Evolutionary conservation across 176 grass and related monocot species (phyloP).

Genomic region (Aegilops longissima): DNA sequence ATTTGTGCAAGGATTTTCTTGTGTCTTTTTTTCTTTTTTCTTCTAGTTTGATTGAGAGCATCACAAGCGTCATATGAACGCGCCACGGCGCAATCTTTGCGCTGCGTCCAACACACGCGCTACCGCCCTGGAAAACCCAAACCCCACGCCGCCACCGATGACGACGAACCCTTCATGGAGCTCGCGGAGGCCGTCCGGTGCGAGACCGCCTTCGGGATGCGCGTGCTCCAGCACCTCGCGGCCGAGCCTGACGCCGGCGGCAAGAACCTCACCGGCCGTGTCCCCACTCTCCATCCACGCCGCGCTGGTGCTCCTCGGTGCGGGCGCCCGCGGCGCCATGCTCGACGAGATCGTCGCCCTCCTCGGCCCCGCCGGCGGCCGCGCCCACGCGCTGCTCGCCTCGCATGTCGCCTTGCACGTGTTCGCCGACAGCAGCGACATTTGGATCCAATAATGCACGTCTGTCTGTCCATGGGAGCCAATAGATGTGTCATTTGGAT

Average conservation of each 20-base stretch:
- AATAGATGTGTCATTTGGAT: not conserved
- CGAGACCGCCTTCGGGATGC: slow-evolving; percentile 35
- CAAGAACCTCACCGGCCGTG: slow-evolving; percentile 36
- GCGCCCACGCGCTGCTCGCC: slow-evolving; percentile 5
- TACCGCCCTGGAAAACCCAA: too few species aligned
- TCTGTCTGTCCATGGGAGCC: not conserved
- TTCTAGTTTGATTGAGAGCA: too few species aligned
- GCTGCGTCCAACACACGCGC: too few species aligned
- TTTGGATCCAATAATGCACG: too few species aligned
- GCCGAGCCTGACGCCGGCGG: not conserved
- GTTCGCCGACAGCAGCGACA: not conserved
- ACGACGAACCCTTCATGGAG: not conserved
- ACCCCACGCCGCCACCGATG: too few species aligned
- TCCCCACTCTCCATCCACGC: slow-evolving; percentile 46
- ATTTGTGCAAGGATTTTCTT: too few species aligned
- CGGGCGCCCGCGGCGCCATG: slow-evolving; percentile 27
- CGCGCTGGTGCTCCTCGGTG: slow-evolving; percentile 38
- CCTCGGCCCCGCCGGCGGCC: slow-evolving; percentile 29
- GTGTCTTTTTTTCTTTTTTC: too few species aligned
- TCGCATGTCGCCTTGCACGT: slow-evolving; percentile 28
- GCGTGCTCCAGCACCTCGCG: slow-evolving; percentile 12
- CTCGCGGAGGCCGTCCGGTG: not conserved
- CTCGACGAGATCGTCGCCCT: slow-evolving; percentile 46
- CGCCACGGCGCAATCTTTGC: too few species aligned
- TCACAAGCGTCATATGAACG: too few species aligned